A percentile compares a stretch with the other conserved stretches of the same genome.
Conservation (phyloP, 225 moss, liverwort and hornwort genomes). For the Polytrichum commune region DNA sequence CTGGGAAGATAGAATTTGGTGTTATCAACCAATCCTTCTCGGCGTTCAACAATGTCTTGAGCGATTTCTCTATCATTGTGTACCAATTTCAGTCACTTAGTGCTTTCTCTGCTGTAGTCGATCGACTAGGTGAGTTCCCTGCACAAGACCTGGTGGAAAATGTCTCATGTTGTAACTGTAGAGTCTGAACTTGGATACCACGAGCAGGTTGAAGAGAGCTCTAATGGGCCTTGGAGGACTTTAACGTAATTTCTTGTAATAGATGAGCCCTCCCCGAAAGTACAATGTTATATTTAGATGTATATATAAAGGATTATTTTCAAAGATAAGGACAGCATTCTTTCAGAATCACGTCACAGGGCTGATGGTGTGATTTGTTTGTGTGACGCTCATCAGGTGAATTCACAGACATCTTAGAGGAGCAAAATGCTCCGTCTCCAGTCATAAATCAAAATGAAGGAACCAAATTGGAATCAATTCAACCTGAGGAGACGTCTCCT, state of each 20-base stretch:
- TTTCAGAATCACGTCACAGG: no score
- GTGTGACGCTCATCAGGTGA: conserved; percentile 60
- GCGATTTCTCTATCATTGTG: conserved; percentile 92
- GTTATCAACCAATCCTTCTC: conserved; percentile 98
- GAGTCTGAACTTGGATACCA: not conserved
- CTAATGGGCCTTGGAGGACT: no score
- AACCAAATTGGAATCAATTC: conserved; percentile 23
- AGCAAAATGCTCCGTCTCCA: conserved; percentile 63
- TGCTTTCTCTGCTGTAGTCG: conserved; percentile 96
- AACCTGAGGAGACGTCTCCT: conserved; percentile 13
- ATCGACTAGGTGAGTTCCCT: conserved; percentile 67
- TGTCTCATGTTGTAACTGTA: not conserved
- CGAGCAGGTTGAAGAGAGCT: no score
- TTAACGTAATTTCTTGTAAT: no score
- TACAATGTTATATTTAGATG: no score
- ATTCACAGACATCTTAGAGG: conserved; percentile 75
- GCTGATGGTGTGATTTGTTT: conserved; percentile 11
- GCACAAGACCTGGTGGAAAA: not conserved
- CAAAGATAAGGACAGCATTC: no score
- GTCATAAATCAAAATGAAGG: conserved; percentile 29
- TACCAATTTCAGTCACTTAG: conserved; percentile 94
- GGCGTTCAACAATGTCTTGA: conserved; percentile 87
- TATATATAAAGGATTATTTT: not conserved
- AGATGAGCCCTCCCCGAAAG: no score
- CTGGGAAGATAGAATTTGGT: conserved; percentile 92